Evolutionary conservation across 2,329 filamentous ascomycete genomes (phyloP), one percentile per base, ranked within the genome.

Genomic region (Escovopsis sp.): DNA sequence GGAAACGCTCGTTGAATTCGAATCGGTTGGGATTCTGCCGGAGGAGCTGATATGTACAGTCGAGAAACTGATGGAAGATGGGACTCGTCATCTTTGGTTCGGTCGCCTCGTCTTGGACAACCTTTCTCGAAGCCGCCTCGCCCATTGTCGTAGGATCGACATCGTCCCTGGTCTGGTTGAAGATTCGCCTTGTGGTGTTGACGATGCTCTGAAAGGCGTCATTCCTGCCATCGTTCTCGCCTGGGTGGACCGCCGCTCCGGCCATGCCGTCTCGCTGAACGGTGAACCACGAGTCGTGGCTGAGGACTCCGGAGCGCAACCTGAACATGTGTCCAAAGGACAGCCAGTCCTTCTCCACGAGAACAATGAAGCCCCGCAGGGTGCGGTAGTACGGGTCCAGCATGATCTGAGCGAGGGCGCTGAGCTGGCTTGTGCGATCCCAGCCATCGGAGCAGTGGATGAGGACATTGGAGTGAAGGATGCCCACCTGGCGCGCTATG

Each of bases 401-500:
- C 64, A 94, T 88, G 27, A 98, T 69, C 58, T 98, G 87, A 37
- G 86, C 79, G 38, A 98, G 61, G 4, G 87, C 86, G 49, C 87
- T 92, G 35, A 98, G 69, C 59, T 98, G 90, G 49, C 86, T 88
- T 7, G 90, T 98, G 34, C 90, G 79, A 58, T 98, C 90, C 90
- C 90, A 98, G 4, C 90, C 90, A 57, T 98, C 90, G 2, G 90
- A 96, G 58, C 90, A 98, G 57, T 98, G 90, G 33, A 98, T 94
- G 31, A 98, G 63, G 10, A 93, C 88, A 53, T 98, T 86, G 2
- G 87, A 94, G 51, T 94, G 88, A 44, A 85, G 81, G 39, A 96
- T 77, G 21, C 86, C 90, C 25, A 98, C 78, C 48, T 90, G 84
- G 23, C 82, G 71, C 21, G 87, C 80, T 46, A 96, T 93, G 38